Conservation (phyloP, 805 yeast genomes). For the Priceomyces medius region DNA sequence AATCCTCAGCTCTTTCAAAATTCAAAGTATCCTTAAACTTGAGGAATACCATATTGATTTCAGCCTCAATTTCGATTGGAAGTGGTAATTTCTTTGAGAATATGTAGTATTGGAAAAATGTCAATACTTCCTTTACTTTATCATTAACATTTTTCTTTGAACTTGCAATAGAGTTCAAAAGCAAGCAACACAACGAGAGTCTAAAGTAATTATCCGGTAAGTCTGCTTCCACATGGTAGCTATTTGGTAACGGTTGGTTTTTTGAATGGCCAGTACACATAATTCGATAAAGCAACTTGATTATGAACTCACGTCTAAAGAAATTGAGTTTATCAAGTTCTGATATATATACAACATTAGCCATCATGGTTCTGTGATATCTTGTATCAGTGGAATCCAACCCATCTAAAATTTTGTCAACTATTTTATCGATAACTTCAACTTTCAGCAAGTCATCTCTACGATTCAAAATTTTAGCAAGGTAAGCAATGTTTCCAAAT, state of each 20-base stretch:
- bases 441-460: conserved; percentile 42
- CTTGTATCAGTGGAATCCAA: conserved; percentile 64
- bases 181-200: conserved; percentile 48
- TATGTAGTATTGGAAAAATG: conserved; percentile 69
- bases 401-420: conserved; percentile 66
- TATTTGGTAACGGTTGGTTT: conserved; percentile 53
- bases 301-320: conserved; percentile 44
- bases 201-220: conserved; percentile 69
- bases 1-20: conserved; percentile 33
- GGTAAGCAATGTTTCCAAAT: conserved; percentile 50
- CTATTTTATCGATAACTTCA: conserved; percentile 55
- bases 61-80: conserved; percentile 61
- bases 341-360: conserved; percentile 60
- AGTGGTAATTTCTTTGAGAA: conserved; percentile 60
- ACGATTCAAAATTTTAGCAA: conserved; percentile 47
- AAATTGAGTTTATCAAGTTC: conserved; percentile 53
- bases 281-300: conserved; percentile 55
- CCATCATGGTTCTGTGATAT: conserved; percentile 56
- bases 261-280: conserved; percentile 64
- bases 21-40: conserved; percentile 24
- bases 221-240: conserved; percentile 51
- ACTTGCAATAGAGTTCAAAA: conserved; percentile 20
- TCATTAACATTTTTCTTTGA: neutral
- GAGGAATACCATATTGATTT: conserved; percentile 45
- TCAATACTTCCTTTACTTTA: conserved; percentile 35